These are phyloP conservation scores for Ophiocordyceps camponoti-saundersi DNA, from an alignment of 2,329 filamentous ascomycete genomes.

Conservation along the genomic window DNA sequence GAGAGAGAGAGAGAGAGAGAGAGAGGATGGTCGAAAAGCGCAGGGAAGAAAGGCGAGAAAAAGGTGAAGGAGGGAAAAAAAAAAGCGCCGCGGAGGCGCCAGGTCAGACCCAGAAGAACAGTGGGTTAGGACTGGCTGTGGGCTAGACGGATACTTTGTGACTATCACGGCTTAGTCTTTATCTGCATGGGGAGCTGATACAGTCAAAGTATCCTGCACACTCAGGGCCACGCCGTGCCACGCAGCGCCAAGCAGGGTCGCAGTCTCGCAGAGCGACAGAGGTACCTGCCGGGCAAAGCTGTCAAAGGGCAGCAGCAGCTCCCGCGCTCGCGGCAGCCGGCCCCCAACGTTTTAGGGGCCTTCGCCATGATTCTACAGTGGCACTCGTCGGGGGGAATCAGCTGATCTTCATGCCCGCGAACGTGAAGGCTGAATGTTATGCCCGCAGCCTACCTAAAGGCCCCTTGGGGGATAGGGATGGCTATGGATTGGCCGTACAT, in stretches of 20 bases:
- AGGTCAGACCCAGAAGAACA: constrained; percentile 1
- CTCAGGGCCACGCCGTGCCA: not conserved
- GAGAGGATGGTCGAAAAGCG: constrained; percentile 6
- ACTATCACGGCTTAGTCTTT: not conserved
- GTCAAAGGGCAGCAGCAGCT: not conserved
- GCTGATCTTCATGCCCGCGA: not conserved
- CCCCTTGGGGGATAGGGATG: too few species aligned
- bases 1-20: constrained; percentile 8
- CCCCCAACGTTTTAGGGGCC: not conserved
- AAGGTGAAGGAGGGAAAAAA: constrained; percentile 7
- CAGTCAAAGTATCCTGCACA: not conserved
- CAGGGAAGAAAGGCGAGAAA: constrained; percentile 9
- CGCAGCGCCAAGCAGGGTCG: not conserved
- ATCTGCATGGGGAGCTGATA: not conserved
- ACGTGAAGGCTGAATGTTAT: not conserved
- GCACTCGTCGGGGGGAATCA: not conserved
- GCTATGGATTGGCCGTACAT: not conserved
- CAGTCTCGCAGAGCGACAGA: not conserved
- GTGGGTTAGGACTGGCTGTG: not conserved
- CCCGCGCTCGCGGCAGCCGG: not conserved
- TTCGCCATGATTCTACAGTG: not conserved
- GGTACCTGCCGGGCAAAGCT: not conserved
- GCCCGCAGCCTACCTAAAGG: not conserved
- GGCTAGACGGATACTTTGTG: not conserved
- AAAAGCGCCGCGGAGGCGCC: constrained; percentile 3